Evolutionary conservation across 306 rosid genomes (phyloP).

Genomic region (Comarum palustre): DNA sequence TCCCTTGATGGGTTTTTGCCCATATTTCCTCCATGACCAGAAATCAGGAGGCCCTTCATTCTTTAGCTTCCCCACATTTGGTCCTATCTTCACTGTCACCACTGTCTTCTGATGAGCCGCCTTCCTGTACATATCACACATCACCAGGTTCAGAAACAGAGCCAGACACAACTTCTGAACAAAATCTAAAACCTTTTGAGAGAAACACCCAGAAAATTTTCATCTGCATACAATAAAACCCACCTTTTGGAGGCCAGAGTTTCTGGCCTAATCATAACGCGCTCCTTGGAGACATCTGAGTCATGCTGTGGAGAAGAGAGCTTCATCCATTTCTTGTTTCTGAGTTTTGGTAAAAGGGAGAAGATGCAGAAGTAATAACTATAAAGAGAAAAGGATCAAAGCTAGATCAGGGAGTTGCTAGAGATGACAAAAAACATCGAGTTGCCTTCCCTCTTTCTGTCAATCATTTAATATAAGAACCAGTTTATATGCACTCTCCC

Average conservation of each 20-base stretch:
- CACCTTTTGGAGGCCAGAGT: constrained; percentile 56
- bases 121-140: constrained; percentile 44
- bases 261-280: constrained; percentile 33
- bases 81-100: constrained; percentile 64
- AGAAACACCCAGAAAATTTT: neutral
- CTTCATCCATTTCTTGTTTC: constrained; percentile 32
- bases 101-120: constrained; percentile 64
- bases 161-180: neutral
- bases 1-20: constrained; percentile 92
- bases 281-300: constrained; percentile 36
- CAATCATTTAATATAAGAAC: constrained; percentile 49
- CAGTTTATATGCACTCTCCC: constrained; percentile 24
- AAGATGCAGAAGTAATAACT: constrained; percentile 23
- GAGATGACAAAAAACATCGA: constrained; percentile 35
- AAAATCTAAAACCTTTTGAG: neutral
- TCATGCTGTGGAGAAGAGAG: constrained; percentile 37
- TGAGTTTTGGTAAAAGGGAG: neutral
- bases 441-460: constrained; percentile 46
- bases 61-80: constrained; percentile 68
- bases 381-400: constrained; percentile 27
- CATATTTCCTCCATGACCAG: constrained; percentile 99
- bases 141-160: constrained; percentile 17
- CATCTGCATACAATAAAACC: neutral
- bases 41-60: constrained; percentile 87
- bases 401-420: constrained; percentile 22